Percentiles rank a stretch among this genome's conserved stretches.
phyloP scores from a whole-genome alignment of 2,329 filamentous ascomycete species.

The Coniochaeta pulveracea region DNA sequence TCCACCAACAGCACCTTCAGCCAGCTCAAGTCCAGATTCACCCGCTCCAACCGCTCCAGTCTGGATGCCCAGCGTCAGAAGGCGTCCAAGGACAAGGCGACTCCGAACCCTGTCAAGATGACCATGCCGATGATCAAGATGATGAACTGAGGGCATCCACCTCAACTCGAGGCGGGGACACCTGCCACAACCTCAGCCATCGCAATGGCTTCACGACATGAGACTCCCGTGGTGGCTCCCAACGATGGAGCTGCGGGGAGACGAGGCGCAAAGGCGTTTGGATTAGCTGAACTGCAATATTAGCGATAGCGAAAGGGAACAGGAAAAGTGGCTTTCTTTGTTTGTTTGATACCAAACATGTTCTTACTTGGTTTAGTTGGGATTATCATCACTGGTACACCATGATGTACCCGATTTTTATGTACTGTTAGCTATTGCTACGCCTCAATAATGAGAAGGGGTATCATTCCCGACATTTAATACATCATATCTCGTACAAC shows the following conservation, averaged over 20 bases:
- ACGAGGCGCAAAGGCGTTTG: no score
- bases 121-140: not conserved
- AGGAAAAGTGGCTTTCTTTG: not conserved
- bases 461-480: not conserved
- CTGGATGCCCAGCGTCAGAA: not conserved
- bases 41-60: conserved; percentile 1
- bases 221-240: no score
- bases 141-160: not conserved
- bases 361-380: no score
- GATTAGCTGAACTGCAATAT: not conserved
- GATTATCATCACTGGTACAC: no score
- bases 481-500: not conserved
- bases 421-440: not conserved
- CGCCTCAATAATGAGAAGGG: not conserved
- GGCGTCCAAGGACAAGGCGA: not conserved
- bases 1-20: conserved; percentile 13
- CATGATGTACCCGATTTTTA: not conserved
- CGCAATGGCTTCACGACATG: not conserved
- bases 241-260: no score
- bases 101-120: not conserved
- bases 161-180: no score
- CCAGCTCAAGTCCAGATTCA: conserved; percentile 13
- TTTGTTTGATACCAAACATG: no score
- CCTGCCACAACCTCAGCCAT: not conserved
- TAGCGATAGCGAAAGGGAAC: conserved; percentile 1